Percentiles rank a stretch among this genome's conserved stretches.
Evolutionary conservation across 495 filamentous ascomycete genomes (phyloP).

Genomic region (Penicillium crystallinum): DNA sequence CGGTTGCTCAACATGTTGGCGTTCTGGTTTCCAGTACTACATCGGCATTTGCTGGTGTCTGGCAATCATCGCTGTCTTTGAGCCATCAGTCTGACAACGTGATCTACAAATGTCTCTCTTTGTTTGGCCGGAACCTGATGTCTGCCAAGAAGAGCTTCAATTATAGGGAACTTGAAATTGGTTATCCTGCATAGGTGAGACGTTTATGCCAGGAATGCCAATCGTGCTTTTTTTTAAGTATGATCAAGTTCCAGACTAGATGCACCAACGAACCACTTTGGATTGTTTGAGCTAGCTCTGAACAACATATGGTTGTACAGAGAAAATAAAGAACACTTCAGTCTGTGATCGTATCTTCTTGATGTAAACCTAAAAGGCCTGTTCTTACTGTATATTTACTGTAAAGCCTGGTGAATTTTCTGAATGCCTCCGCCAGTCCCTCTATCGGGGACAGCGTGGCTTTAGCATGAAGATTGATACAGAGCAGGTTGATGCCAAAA

Average conservation of each 20-base stretch:
- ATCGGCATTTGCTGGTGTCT: slow-evolving; percentile 7
- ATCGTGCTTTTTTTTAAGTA: background rate
- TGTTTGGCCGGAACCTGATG: slow-evolving; percentile 8
- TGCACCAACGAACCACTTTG: background rate
- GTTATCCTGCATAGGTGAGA: background rate
- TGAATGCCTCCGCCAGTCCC: no score
- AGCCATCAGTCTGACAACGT: slow-evolving; percentile 2
- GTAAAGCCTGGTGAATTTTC: no score
- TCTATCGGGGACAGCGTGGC: no score
- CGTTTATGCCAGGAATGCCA: background rate
- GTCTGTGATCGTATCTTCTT: background rate
- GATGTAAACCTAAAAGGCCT: no score
- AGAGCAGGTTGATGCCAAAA: no score
- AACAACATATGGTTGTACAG: background rate
- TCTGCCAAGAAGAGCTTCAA: slow-evolving; percentile 9
- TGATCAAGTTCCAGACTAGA: background rate
- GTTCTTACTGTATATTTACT: no score
- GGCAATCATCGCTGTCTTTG: slow-evolving; percentile 5
- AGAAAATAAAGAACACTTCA: background rate
- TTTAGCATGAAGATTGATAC: no score
- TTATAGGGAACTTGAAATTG: background rate
- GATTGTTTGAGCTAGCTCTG: background rate
- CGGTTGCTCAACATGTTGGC: background rate
- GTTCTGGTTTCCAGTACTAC: slow-evolving; percentile 6
- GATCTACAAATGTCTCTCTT: slow-evolving; percentile 8